Evolutionary conservation across 148 eudicot species (phyloP), one percentile per base, ranked within the genome.

Genomic region (Rhododendron ovatum): DNA sequence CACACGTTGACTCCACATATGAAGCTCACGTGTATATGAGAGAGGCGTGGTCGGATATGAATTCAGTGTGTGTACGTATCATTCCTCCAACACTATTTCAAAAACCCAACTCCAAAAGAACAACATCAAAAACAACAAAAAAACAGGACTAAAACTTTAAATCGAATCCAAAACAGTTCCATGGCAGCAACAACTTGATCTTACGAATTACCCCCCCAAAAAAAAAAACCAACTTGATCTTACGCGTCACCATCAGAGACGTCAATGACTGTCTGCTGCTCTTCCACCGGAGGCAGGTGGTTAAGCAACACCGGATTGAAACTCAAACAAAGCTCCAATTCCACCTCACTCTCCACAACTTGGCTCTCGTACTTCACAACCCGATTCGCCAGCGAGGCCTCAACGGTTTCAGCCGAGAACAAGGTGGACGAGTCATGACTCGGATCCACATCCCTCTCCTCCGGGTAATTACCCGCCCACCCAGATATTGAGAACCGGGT

Each of bases 381-480:
- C 91, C 86, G 76, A 37, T 37, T 74, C 45, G 76, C 86, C 84
- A 82, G 33, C 13, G 84, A 65, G 10, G 85, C 84, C 84, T 88
- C 89, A 22, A 91, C 90, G 33, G 93, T 91, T 76, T 91, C 93
- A 7, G 71, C 87, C 0, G 92, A 93, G 85, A 87, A 86, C 83
- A 86, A 20, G 55, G 74, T 67, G 74, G 90, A 88, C 26, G 84
- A 88, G 78, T 86, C 92, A 51, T 65, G 82, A 22, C 91, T 87
- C 26, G 86, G 82, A 0, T 57, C 87, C 53, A 84, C 37, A 47
- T 87, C 84, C 35, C 13, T 50, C 11, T 33, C 84, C 15, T 80
- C 87, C 3, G 43, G 82, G 0, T 51, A 73, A 22, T 35, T 74
- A 7, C 41, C 85, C 1, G 15, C 87, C 84, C 85, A 81, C 33